phyloP scores from a whole-genome alignment of 1,284 basidiomycete genomes.

The Ganoderma boninense region DNA sequence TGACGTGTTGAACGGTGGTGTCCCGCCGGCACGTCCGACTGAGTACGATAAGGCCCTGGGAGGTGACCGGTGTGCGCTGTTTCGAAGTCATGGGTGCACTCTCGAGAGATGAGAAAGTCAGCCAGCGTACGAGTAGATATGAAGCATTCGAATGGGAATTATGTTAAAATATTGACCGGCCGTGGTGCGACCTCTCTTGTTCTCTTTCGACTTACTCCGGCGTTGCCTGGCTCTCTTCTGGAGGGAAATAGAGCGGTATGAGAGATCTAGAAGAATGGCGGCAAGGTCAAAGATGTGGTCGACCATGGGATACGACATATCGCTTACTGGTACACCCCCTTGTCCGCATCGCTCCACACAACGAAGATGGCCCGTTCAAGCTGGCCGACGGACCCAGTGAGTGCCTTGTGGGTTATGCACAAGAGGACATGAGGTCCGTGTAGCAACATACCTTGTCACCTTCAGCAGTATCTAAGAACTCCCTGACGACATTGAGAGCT shows the following conservation, averaged over 20 bases:
- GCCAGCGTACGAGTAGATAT: not conserved
- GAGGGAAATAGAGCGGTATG: constrained; percentile 71
- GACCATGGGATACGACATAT: not conserved
- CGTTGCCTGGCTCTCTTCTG: constrained; percentile 12
- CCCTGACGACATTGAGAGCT: constrained; percentile 67
- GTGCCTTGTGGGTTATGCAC: not conserved
- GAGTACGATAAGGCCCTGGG: not conserved
- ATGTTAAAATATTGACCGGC: not conserved
- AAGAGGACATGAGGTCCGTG: not conserved
- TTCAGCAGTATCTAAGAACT: constrained; percentile 62
- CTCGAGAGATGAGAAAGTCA: not conserved
- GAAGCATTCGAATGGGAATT: not conserved
- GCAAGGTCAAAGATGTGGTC: not conserved
- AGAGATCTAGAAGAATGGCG: constrained; percentile 52
- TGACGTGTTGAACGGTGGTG: not conserved
- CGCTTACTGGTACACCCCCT: constrained; percentile 69
- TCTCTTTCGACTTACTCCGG: not conserved
- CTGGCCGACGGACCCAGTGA: constrained; percentile 45
- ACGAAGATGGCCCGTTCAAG: constrained; percentile 79
- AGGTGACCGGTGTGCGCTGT: not conserved
- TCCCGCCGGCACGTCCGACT: not conserved
- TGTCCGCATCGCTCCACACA: constrained; percentile 74
- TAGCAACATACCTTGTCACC: constrained; percentile 55
- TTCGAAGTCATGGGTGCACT: not conserved
- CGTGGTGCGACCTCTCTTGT: not conserved